Evolutionary conservation across 768 basidiomycete species (phyloP).

Genomic region (Pleurotus platypus): DNA sequence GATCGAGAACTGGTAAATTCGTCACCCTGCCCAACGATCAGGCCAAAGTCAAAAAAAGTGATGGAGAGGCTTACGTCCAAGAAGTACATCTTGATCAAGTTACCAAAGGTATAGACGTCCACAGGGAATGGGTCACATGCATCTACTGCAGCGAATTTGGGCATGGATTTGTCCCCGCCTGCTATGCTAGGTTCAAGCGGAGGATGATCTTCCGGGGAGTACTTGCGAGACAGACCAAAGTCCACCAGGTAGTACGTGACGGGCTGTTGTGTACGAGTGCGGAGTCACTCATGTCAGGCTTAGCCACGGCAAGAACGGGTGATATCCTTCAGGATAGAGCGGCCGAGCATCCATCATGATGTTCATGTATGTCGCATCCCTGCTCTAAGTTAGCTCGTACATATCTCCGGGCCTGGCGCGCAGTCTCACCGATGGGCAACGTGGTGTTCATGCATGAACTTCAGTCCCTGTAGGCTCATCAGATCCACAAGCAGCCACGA

Average conservation of each 20-base stretch:
- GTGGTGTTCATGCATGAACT: slow-evolving; percentile 29
- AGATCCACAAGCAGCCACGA: no score
- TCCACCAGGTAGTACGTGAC: slow-evolving; percentile 21
- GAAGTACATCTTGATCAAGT: slow-evolving; percentile 21
- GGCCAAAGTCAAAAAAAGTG: no score
- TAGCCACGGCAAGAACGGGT: not conserved
- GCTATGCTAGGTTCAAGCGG: slow-evolving; percentile 21
- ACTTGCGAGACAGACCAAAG: slow-evolving; percentile 18
- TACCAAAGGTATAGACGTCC: slow-evolving; percentile 34
- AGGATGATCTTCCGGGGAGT: slow-evolving; percentile 14
- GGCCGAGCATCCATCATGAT: slow-evolving; percentile 8
- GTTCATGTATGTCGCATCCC: not conserved
- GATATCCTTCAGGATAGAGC: not conserved
- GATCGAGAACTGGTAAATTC: not conserved
- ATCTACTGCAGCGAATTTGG: slow-evolving; percentile 24
- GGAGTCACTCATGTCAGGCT: slow-evolving; percentile 5
- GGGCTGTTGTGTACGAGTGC: slow-evolving; percentile 13
- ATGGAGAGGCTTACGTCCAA: slow-evolving; percentile 10
- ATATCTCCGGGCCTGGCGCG: no score
- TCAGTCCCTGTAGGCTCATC: slow-evolving; percentile 20
- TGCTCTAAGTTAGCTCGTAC: not conserved
- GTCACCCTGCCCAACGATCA: no score
- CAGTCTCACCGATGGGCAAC: slow-evolving; percentile 28
- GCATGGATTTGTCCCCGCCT: slow-evolving; percentile 37
- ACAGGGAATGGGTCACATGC: slow-evolving; percentile 27